phyloP scores from a whole-genome alignment of 441 rosid genomes.

The Metrosideros polymorpha region DNA sequence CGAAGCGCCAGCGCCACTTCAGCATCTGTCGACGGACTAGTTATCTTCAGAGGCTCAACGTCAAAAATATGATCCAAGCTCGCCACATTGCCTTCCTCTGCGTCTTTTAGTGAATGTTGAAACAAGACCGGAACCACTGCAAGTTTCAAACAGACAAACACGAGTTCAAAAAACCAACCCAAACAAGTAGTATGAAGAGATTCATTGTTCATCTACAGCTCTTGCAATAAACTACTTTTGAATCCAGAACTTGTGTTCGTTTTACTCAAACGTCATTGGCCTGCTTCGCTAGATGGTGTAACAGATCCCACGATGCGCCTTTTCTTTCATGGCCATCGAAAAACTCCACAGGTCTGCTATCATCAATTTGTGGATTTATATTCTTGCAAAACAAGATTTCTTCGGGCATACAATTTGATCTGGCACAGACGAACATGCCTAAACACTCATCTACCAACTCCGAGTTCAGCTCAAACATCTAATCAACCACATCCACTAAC shows the following conservation, averaged over 20 bases:
- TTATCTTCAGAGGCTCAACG: constrained; percentile 70
- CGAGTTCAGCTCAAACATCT: not conserved
- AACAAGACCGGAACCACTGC: constrained; percentile 81
- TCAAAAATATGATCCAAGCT: constrained; percentile 72
- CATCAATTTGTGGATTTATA: not conserved
- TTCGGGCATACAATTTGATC: not conserved
- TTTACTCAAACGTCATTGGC: not conserved
- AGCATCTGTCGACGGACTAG: constrained; percentile 67
- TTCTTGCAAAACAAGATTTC: not conserved
- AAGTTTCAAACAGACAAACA: not conserved
- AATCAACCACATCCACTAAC: not conserved
- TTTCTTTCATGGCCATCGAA: not conserved
- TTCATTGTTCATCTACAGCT: not conserved
- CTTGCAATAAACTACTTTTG: not conserved
- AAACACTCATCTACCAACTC: not conserved
- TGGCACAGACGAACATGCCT: not conserved
- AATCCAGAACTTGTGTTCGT: not conserved
- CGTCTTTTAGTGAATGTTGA: constrained; percentile 55
- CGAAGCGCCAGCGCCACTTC: constrained; percentile 86
- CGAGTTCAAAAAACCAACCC: not conserved
- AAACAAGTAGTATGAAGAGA: not conserved
- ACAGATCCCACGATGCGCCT: not conserved
- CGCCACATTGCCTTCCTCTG: constrained; percentile 52
- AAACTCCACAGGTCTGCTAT: not conserved
- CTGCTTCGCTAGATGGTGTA: not conserved